Conservation (phyloP, 192 early-diverging fungal genomes). For the Coemansia aciculifera region DNA sequence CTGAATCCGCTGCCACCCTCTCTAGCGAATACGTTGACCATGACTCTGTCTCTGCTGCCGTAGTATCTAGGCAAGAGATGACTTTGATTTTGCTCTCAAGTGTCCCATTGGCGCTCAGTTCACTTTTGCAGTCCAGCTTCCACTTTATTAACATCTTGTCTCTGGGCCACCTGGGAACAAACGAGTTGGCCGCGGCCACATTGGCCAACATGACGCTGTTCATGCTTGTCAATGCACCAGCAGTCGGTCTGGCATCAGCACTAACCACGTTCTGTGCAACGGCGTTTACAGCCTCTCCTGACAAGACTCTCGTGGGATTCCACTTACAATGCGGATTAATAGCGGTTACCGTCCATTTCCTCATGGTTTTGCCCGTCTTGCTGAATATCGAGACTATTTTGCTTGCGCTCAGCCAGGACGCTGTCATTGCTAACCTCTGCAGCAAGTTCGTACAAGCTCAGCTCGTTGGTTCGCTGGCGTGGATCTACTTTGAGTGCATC, state of each 20-base stretch:
- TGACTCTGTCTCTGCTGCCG: constrained; percentile 14
- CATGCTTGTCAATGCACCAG: constrained; percentile 65
- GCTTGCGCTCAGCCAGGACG: constrained; percentile 71
- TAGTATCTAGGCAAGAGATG: constrained; percentile 16
- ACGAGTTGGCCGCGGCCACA: constrained; percentile 69
- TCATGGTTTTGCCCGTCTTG: constrained; percentile 72
- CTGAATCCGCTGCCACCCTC: constrained; percentile 10
- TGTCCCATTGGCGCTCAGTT: constrained; percentile 35
- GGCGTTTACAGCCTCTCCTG: constrained; percentile 66
- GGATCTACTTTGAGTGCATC: constrained; percentile 79
- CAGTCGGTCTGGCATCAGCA: constrained; percentile 68
- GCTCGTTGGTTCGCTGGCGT: constrained; percentile 72
- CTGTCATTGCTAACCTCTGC: constrained; percentile 64
- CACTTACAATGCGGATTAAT: constrained; percentile 80
- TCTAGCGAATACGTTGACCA: constrained; percentile 24
- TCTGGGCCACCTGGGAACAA: constrained; percentile 63
- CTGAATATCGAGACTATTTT: constrained; percentile 71
- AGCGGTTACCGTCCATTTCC: constrained; percentile 65
- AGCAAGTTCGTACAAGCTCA: constrained; percentile 67
- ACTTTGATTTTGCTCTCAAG: constrained; percentile 2
- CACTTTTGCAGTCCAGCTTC: constrained; percentile 66
- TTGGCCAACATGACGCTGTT: constrained; percentile 72
- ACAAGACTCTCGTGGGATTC: constrained; percentile 67
- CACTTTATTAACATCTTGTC: constrained; percentile 63
- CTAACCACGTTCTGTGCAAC: constrained; percentile 77